phyloP scores from a whole-genome alignment of 345 rosid genomes.

The Mercurialis annua region DNA sequence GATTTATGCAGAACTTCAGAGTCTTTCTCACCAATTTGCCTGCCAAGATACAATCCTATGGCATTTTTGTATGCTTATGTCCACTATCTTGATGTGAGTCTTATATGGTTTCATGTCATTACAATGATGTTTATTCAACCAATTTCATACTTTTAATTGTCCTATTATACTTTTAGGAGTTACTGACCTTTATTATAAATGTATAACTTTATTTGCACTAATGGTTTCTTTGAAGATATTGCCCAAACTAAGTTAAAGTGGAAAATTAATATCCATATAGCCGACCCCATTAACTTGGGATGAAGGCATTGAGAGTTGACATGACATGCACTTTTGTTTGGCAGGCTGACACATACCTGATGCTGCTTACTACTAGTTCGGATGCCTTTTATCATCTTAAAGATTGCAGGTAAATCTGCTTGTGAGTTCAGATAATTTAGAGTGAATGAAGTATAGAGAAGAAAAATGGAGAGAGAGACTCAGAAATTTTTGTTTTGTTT shows the following conservation, averaged over 20 bases:
- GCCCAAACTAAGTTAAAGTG: too few relatives aligned
- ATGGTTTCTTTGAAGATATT: too few relatives aligned
- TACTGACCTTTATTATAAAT: background rate
- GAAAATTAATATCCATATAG: too few relatives aligned
- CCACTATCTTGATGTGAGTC: constrained; percentile 91
- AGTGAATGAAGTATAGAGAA: background rate
- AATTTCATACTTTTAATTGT: background rate
- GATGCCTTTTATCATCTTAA: constrained; percentile 95
- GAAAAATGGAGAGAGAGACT: background rate
- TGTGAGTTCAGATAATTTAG: background rate
- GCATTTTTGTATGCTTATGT: constrained; percentile 96
- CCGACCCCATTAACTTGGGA: too few relatives aligned
- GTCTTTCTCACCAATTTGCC: constrained; percentile 95
- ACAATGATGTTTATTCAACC: background rate
- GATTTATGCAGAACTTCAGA: constrained; percentile 83
- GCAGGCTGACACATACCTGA: constrained; percentile 88
- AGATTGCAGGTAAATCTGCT: constrained; percentile 75
- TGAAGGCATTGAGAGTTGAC: constrained; percentile 13
- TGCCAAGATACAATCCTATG: constrained; percentile 94
- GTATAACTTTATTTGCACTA: constrained; percentile 3
- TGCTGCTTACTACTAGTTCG: constrained; percentile 90
- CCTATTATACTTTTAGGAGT: background rate
- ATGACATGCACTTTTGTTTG: constrained; percentile 20
- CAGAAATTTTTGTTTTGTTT: background rate
- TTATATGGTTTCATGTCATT: constrained; percentile 8